phyloP scores from a whole-genome alignment of 805 yeast species.

The Pichia membranifaciens region DNA sequence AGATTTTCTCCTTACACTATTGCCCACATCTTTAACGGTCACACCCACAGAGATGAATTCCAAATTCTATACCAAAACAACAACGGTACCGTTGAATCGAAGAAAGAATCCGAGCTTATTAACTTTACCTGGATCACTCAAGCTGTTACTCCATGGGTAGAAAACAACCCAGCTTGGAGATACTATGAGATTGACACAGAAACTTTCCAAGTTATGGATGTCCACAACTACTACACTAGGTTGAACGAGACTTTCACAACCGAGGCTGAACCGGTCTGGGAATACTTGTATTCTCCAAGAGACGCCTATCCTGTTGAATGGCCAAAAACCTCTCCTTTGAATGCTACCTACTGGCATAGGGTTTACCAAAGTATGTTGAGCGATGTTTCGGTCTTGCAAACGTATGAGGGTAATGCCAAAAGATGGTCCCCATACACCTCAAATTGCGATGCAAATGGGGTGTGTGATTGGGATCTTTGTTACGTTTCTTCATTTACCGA shows the following conservation, averaged over 20 bases:
- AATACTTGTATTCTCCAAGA: slow-evolving; percentile 59
- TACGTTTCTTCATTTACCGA: slow-evolving; percentile 33
- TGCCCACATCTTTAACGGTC: slow-evolving; percentile 67
- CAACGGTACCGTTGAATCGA: slow-evolving; percentile 30
- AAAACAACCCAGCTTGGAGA: slow-evolving; percentile 67
- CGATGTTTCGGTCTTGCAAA: slow-evolving; percentile 41
- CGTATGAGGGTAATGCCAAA: slow-evolving; percentile 42
- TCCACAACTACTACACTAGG: slow-evolving; percentile 52
- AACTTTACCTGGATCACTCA: slow-evolving; percentile 62
- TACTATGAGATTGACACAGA: slow-evolving; percentile 60
- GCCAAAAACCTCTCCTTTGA: slow-evolving; percentile 56
- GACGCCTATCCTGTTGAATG: slow-evolving; percentile 50
- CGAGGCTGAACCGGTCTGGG: slow-evolving; percentile 57
- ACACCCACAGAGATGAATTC: slow-evolving; percentile 67
- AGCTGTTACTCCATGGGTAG: slow-evolving; percentile 55
- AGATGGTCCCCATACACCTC: slow-evolving; percentile 54
- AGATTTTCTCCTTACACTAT: slow-evolving; percentile 65
- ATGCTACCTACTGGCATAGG: slow-evolving; percentile 62
- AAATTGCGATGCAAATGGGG: slow-evolving; percentile 43
- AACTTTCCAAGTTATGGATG: slow-evolving; percentile 56
- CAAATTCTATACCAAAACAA: slow-evolving; percentile 45
- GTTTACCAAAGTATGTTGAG: slow-evolving; percentile 43
- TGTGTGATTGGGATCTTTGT: slow-evolving; percentile 41
- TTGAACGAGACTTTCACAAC: slow-evolving; percentile 54
- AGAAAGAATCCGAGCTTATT: slow-evolving; percentile 40